Conservation (phyloP, 345 rosid genomes). For the Hibiscus syriacus region DNA sequence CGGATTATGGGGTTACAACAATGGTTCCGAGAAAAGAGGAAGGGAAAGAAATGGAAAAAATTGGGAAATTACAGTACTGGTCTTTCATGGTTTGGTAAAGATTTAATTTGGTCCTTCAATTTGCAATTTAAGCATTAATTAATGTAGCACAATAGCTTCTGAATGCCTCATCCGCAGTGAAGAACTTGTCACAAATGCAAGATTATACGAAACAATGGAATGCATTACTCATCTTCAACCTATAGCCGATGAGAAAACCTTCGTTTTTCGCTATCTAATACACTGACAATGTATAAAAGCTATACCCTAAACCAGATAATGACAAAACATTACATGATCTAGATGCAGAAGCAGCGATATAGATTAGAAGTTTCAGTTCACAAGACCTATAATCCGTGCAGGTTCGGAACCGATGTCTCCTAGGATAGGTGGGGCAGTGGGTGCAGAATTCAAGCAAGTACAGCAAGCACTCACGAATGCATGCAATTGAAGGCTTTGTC, state of each 20-base stretch:
- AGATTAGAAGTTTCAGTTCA: too few species aligned
- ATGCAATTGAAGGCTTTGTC: slow-evolving; percentile 16
- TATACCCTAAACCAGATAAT: background rate
- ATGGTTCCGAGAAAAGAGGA: too few species aligned
- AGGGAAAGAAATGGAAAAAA: too few species aligned
- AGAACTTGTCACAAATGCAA: background rate
- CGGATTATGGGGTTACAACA: too few species aligned
- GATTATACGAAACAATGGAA: background rate
- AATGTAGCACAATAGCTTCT: too few species aligned
- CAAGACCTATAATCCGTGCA: background rate
- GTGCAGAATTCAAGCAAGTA: slow-evolving; percentile 14
- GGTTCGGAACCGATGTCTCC: background rate
- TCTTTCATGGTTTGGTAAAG: too few species aligned
- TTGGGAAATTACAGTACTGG: too few species aligned
- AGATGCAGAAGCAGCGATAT: background rate
- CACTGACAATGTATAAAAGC: too few species aligned
- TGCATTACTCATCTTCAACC: background rate
- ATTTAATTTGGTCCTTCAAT: too few species aligned
- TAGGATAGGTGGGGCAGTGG: slow-evolving; percentile 3
- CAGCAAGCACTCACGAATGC: slow-evolving; percentile 15
- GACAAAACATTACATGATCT: background rate
- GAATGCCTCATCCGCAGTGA: background rate
- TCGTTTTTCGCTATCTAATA: too few species aligned
- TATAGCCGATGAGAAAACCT: background rate
- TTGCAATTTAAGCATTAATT: too few species aligned